Base-by-base conservation (phyloP, 495 filamentous ascomycete genomes). In the Aspergillus panamensis region DNA sequence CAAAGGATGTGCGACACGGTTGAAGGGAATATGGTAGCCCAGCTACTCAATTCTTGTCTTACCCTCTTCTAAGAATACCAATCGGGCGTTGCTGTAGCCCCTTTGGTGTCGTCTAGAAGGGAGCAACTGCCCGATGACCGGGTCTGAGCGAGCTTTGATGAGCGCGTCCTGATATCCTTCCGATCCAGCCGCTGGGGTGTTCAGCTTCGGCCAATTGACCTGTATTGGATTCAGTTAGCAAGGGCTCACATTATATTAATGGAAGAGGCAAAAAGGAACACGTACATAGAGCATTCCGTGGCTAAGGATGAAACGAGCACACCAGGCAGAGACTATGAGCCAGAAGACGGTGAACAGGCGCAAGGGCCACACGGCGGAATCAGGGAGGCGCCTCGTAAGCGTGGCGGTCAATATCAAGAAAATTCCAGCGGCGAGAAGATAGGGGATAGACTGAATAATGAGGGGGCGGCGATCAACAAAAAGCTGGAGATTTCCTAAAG, bases 191-290 rank as follows among this genome's bases (percentile, higher is more conserved):
- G 87, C 82, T 8, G 90, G 86, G 6, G 90, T 90, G 62, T 94
- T 96, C 6, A 98, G 82, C 67, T 94, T 96, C 16, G 94, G 94
- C 94, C 94, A 98, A 73, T 93, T 95, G 30, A 98, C 91, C 91
- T 96, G 45, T n/a, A n/a, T 37, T 12, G 21, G 19, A 35, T 33
- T 8, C 39, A 30, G 37, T 62, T 51, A 62, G 59, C 49, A 56
- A 3, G 25, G 2, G 25, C 25, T 25, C 1, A 17, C 12, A 12
- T 17, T 6, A 39, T 39, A 39, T 39, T 39, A 13, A 10, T 13
- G 8, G 40, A 48, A 58, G 19, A 40, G 13, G 30, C 16, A 16
- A 31, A 9, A 32, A 29, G 44, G 48, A 39, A 31, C 37, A 87
- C 89, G 80, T 82, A 95, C 94, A 69, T 90, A 98, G 51, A 98